These are phyloP conservation scores for Curvularia spicifera DNA, from an alignment of 2,329 filamentous ascomycete species.

Conservation along the genomic window DNA sequence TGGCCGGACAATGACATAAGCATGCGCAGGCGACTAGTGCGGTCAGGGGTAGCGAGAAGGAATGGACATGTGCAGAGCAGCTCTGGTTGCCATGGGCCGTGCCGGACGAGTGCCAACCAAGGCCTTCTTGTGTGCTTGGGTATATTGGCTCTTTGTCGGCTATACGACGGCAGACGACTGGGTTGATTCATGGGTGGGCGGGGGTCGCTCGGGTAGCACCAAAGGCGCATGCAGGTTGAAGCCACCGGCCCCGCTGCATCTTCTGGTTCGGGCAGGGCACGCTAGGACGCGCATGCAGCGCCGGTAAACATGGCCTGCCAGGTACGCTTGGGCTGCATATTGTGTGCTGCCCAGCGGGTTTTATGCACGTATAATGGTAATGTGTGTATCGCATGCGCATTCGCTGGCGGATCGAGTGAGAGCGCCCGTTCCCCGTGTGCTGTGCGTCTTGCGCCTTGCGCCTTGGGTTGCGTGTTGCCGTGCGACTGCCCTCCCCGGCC, in stretches of 20 bases:
- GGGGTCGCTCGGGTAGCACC: conserved; percentile 1
- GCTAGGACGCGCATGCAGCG: conserved; percentile 9
- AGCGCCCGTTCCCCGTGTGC: neutral
- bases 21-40: neutral
- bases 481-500: neutral
- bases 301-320: conserved; percentile 3
- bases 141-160: neutral
- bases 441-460: neutral
- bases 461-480: neutral
- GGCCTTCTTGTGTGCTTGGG: neutral
- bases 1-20: conserved; percentile 7
- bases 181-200: conserved; percentile 3
- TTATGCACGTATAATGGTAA: neutral
- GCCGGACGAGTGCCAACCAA: neutral
- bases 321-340: conserved; percentile 3
- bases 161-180: conserved; percentile 3
- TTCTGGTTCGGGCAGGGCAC: conserved; percentile 16
- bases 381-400: neutral
- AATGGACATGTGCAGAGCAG: neutral
- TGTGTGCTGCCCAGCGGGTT: conserved; percentile 4
- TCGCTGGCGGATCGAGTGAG: too few species aligned
- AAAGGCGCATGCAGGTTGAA: neutral
- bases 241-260: conserved; percentile 21
- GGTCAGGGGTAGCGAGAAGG: neutral
- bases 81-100: neutral